Conservation (phyloP, 768 basidiomycete species). For the Phanerochaete carnosa region DNA sequence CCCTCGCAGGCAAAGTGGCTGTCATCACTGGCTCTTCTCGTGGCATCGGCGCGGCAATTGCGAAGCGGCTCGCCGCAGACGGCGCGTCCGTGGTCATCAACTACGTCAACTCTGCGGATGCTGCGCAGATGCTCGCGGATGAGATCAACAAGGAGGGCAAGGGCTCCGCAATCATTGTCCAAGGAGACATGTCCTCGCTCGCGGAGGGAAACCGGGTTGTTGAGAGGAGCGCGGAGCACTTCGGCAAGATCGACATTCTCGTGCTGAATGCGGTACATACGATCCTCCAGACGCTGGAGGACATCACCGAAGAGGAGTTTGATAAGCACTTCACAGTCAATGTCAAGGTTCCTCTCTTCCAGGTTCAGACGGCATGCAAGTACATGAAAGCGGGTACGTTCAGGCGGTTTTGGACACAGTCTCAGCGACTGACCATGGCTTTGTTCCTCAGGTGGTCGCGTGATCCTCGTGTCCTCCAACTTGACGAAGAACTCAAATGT, state of each 20-base stretch:
- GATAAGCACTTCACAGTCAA: constrained; percentile 49
- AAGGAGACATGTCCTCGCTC: constrained; percentile 23
- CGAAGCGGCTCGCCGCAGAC: constrained; percentile 23
- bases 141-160: constrained; percentile 8
- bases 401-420: neutral
- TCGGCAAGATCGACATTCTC: constrained; percentile 20
- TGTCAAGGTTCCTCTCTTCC: constrained; percentile 51
- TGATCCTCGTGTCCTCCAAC: constrained; percentile 52
- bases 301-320: constrained; percentile 13
- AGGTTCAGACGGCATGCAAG: constrained; percentile 39
- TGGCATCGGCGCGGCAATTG: constrained; percentile 26
- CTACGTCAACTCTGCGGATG: constrained; percentile 13
- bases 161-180: constrained; percentile 17
- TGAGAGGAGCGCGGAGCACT: constrained; percentile 20
- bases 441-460: constrained; percentile 36
- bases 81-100: constrained; percentile 27
- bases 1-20: constrained; percentile 24
- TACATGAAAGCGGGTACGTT: constrained; percentile 39
- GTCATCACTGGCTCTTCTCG: constrained; percentile 24
- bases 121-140: constrained; percentile 18
- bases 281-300: neutral
- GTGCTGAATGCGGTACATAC: constrained; percentile 22
- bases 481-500: constrained; percentile 39
- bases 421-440: neutral
- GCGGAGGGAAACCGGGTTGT: constrained; percentile 22